Percentiles rank a stretch among this genome's conserved stretches.
Conservation (phyloP, 176 grass and related monocot genomes). For the Typha latifolia region DNA sequence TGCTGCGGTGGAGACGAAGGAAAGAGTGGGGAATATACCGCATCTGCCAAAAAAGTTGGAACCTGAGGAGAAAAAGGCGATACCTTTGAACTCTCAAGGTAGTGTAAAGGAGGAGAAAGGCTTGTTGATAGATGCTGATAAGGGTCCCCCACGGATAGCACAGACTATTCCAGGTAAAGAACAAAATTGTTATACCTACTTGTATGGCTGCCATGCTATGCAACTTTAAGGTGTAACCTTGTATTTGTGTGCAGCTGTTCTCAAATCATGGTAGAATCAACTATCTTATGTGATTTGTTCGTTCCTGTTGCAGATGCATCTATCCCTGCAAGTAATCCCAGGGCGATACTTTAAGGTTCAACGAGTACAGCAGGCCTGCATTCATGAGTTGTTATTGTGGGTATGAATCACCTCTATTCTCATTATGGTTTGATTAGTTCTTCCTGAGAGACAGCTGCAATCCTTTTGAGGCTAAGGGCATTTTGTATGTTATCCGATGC, state of each 20-base stretch:
- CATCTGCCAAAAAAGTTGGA: not conserved
- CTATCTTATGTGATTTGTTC: not conserved
- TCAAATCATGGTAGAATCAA: not conserved
- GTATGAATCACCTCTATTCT: not conserved
- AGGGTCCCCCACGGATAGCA: not conserved
- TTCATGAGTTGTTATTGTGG: not conserved
- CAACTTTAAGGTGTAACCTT: not conserved
- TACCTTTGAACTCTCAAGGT: not conserved
- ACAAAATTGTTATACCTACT: not conserved
- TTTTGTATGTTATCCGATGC: not conserved
- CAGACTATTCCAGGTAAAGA: not conserved
- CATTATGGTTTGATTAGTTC: not conserved
- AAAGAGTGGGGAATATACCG: not conserved
- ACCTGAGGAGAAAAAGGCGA: not conserved
- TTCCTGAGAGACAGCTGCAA: not conserved
- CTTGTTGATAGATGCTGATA: not conserved
- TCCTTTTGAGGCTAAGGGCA: too few species aligned
- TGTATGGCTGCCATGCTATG: not conserved
- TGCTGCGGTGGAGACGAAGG: constrained; percentile 1
- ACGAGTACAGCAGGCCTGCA: not conserved
- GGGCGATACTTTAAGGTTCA: not conserved
- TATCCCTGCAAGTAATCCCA: not conserved
- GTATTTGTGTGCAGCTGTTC: not conserved
- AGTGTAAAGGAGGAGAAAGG: not conserved
- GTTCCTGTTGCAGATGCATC: constrained; percentile 5